Evolutionary conservation across 805 yeast genomes (phyloP), one percentile per base, ranked within the genome.

Genomic region (Wickerhamiella australiensis): DNA sequence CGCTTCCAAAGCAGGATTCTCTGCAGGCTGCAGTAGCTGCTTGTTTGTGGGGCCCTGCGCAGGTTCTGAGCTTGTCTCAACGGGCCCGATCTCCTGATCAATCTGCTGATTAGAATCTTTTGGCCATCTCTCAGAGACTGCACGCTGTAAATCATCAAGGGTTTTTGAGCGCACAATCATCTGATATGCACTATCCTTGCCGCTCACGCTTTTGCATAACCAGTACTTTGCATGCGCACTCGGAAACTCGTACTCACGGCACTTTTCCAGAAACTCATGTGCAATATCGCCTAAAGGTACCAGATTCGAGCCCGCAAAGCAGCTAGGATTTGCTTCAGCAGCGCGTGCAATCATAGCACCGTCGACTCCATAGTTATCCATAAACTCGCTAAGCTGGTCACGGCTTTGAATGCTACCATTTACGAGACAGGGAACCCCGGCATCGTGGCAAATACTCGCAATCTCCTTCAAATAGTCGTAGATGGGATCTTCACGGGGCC

Each of bases 271-370:
- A 54, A 77, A 85, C 53, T 85, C 82, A 42, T 68, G 70, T 9
- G 77, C 71, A 9, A 76, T 66, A 22, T 68, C 61, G 12, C 20
- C 36, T 2, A 27, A 26, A 12, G 40, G 37, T 9, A 27, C 35
- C 2, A 49, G 27, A 13, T 22, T 23, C 1, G 40, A 47, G 0
- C 65, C 68, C 11, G 47, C 56, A 62, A 92, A 92, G 35, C 85
- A 80, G 0, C 94, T 73, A 6, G 95, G 92, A 61, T 92, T 88
- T 5, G 74, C 61, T 65, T 92, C 97, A 0, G 96, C 97, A 26
- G 79, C 78, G 27, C 85, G 82, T 1, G 96, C 98, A 59, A 88
- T 79, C 98, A 92, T 90, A 5, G 85, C 88, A 3, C 97, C 95
- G 47, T 76, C 75, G 1, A 73, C 72, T 0, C 80, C 77, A 56